Evolutionary conservation across 371 early-diverging fungal species (phyloP).

Genomic region (Dinochytrium kinnereticum): DNA sequence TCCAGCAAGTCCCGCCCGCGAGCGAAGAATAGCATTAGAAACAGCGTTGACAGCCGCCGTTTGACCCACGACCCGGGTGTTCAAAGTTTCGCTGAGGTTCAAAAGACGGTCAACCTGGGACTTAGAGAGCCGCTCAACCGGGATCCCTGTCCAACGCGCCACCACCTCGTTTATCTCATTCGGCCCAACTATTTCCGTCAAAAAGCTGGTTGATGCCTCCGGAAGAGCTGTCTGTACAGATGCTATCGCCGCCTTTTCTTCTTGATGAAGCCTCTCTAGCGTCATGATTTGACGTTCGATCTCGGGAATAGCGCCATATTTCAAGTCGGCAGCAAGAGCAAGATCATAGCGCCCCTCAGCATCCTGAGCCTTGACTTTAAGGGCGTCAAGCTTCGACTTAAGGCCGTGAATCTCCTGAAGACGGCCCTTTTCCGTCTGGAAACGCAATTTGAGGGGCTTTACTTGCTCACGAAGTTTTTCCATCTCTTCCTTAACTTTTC

Average conservation of each 20-base stretch:
- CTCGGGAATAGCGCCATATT: constrained; percentile 78
- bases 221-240: constrained; percentile 18
- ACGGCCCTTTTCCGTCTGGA: constrained; percentile 80
- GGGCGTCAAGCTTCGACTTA: constrained; percentile 86
- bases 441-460: constrained; percentile 84
- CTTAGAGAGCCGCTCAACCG: constrained; percentile 72
- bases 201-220: constrained; percentile 46
- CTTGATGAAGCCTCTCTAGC: constrained; percentile 48
- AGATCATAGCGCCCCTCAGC: constrained; percentile 83
- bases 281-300: constrained; percentile 58
- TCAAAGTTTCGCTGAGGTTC: constrained; percentile 63
- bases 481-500: constrained; percentile 84
- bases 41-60: constrained; percentile 75
- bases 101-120: constrained; percentile 75
- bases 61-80: constrained; percentile 78
- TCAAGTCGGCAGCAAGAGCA: constrained; percentile 69
- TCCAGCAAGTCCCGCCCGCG: constrained; percentile 72
- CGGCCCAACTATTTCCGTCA: constrained; percentile 59
- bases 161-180: constrained; percentile 78
- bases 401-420: constrained; percentile 87
- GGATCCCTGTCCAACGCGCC: constrained; percentile 81
- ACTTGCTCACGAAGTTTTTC: constrained; percentile 80
- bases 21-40: constrained; percentile 72
- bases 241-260: constrained; percentile 51
- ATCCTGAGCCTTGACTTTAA: constrained; percentile 77